These are phyloP conservation scores for Ophiostoma sp. DNA, from an alignment of 2,329 filamentous ascomycete genomes.

Conservation along the genomic window DNA sequence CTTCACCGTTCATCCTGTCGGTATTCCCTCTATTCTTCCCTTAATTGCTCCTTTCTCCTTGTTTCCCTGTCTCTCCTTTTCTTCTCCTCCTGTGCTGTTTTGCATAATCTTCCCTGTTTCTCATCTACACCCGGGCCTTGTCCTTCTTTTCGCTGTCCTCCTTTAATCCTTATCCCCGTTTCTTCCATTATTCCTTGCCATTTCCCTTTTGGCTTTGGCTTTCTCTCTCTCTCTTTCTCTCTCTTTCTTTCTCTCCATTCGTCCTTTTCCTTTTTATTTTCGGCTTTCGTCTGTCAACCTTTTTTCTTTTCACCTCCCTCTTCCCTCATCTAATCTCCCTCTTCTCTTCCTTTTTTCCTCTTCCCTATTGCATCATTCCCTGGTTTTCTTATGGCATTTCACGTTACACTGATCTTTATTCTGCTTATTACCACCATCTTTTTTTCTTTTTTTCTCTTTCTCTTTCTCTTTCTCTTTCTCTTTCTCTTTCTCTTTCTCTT, in stretches of 20 bases:
- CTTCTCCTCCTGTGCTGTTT: background rate
- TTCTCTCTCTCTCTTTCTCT: background rate
- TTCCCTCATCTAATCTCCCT: background rate
- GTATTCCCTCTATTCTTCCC: background rate
- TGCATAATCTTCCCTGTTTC: slow-evolving; percentile 9
- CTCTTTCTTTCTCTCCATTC: background rate
- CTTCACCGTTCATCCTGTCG: background rate
- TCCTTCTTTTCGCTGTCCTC: background rate
- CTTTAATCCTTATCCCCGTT: background rate
- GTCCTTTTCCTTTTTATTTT: background rate
- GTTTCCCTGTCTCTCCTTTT: background rate
- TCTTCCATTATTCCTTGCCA: background rate
- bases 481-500: too few relatives aligned
- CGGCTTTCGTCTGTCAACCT: background rate
- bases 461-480: background rate
- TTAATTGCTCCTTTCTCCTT: too few relatives aligned
- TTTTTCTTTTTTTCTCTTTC: too few relatives aligned
- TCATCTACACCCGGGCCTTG: background rate
- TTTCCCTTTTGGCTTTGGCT: background rate
- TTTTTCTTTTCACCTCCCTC: background rate
- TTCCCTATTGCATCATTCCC: background rate
- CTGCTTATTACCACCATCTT: too few relatives aligned
- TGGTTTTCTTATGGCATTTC: too few relatives aligned
- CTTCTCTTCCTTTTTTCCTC: background rate
- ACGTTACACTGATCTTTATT: too few relatives aligned